Evolutionary conservation across 805 yeast species (phyloP).

Genomic region (Ogataea chonburiensis): DNA sequence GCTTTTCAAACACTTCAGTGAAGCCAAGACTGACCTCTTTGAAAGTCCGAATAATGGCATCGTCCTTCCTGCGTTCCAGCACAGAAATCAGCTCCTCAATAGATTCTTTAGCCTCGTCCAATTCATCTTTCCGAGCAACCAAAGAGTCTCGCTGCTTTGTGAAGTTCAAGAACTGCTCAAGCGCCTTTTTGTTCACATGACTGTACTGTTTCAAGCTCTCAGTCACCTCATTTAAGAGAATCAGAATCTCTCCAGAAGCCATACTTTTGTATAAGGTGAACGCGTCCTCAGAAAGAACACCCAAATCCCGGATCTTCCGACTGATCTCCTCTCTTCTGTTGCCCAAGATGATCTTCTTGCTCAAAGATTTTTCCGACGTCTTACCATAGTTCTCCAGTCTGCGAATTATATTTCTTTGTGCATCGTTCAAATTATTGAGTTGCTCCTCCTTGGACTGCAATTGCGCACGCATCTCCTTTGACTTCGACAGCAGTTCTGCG

Average conservation of each 20-base stretch:
- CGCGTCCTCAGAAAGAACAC: constrained; percentile 88
- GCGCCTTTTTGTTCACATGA: constrained; percentile 86
- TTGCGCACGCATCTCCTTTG: constrained; percentile 34
- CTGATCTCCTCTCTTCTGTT: constrained; percentile 70
- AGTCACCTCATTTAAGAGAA: constrained; percentile 52
- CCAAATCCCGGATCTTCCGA: constrained; percentile 73
- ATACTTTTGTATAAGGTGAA: constrained; percentile 46
- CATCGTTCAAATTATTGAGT: constrained; percentile 51
- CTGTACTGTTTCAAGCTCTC: constrained; percentile 59
- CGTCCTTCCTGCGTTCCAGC: constrained; percentile 74
- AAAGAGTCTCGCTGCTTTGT: constrained; percentile 70
- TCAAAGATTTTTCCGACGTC: constrained; percentile 59
- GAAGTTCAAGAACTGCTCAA: constrained; percentile 77
- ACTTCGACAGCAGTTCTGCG: constrained; percentile 28
- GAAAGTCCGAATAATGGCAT: constrained; percentile 79
- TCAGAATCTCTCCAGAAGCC: constrained; percentile 51
- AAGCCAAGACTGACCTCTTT: constrained; percentile 73
- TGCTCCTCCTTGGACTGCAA: constrained; percentile 37
- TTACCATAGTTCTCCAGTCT: constrained; percentile 62
- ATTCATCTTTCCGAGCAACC: constrained; percentile 60
- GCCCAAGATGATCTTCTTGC: constrained; percentile 57
- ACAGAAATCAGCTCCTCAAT: constrained; percentile 69
- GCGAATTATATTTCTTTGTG: constrained; percentile 52
- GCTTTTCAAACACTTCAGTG: constrained; percentile 66
- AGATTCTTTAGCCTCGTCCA: constrained; percentile 66